Base-by-base conservation (phyloP, 495 filamentous ascomycete genomes). In the Talaromyces liani region DNA sequence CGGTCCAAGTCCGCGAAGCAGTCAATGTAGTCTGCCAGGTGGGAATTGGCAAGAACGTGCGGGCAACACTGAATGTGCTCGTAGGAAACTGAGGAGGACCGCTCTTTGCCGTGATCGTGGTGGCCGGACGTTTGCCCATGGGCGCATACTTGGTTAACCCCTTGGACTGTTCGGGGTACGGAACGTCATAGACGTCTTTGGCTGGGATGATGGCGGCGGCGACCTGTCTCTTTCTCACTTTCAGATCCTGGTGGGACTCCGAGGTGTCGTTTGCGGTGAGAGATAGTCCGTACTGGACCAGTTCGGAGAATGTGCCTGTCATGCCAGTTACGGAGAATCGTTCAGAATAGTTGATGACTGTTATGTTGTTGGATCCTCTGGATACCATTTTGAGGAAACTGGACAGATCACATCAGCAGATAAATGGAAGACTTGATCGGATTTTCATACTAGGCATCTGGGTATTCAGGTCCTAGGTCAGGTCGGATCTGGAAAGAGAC, bases 141-240 rank as follows among this genome's bases (percentile, higher is more conserved):
- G 88, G 89, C 27, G 89, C 89, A 73, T 88, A 91, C 70, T 80
- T 82, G 4, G 82, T 90, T 39, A 76, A 64, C 5, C 89, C 89
- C 3, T 18, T 61, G 8, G 79, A 82, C 69, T 92, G 89, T 64
- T 80, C 65, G 7, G 77, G 79, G 67, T 88, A 92, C 1, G 85
- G 81, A 24, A 88, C 77, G 1, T 71, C 80, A 58, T 80, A 85
- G 24, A 67, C 71, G 7, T 47, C 41, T 22, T 47, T 36, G 22
- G 47, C 27, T 2, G 60, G 33, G 14, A 31, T 6, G 29, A 25
- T 25, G 18, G 68, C 63, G 24, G 73, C 70, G 1, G 67, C 60
- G 14, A 36, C 68, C 60, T 74, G 69, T 60, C 77, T 70, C 63
- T 74, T 79, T 54, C 65, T 67, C 20, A 77, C 33, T 55, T 66